Evolutionary conservation across 1,139 yeast genomes (phyloP), one percentile per base, ranked within the genome.

Genomic region (Lodderomyces oxycetoniae): DNA sequence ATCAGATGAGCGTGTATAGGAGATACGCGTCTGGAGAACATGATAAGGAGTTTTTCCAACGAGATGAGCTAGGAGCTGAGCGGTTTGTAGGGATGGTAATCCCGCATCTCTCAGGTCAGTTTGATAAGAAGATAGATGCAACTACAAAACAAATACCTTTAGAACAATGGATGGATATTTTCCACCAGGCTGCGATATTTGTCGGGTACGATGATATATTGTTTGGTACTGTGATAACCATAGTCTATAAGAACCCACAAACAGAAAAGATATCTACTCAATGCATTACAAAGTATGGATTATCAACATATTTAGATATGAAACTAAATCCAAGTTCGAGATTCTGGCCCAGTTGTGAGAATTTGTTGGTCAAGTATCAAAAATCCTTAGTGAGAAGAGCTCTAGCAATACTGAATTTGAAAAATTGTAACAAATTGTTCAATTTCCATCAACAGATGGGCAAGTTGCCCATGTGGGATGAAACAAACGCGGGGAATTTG

Each of bases 331-430:
- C 67, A 0, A 57, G 71, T 28, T 85, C 95, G 2, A 65, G 85
- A 35, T 89, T 79, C 53, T 84, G 73, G 61, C 87, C 84, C 2
- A 93, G 95, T 1, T 76, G 93, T 46, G 76, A 79, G 43, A 87
- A 87, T 48, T 61, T 89, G 32, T 55, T 71, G 0, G 64, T 67
- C 0, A 57, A 66, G 9, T 68, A 70, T 46, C 64, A 65, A 43
- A 55, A 64, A 9, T 76, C 87, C 10, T 75, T 75, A 33, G 86
- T 82, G 4, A 67, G 94, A 42, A 71, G 77, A 42, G 80, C 93
- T 0, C 62, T 89, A 28, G 96, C 96, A 0, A 76, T 88, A 4
- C 70, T 93, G 2, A 61, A 75, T 27, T 60, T 89, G 42, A 75
- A 85, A 47, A 76, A 86, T 31, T 87, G 69, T 50, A 78, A 86